phyloP scores from a whole-genome alignment of 2,329 filamentous ascomycete genomes.

The Curvularia eragrostidis region DNA sequence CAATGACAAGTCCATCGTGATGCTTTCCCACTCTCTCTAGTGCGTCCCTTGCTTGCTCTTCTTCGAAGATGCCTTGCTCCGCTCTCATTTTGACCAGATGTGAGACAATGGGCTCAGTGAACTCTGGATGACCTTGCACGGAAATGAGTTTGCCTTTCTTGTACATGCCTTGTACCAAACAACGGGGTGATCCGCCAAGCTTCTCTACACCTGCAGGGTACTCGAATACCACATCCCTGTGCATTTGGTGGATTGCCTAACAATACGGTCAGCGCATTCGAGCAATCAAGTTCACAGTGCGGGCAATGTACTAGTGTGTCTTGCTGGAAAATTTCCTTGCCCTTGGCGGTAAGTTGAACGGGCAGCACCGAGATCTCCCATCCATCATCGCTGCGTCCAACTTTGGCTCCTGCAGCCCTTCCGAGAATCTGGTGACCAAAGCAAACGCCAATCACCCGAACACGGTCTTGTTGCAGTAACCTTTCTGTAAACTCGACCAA shows the following conservation, averaged over 20 bases:
- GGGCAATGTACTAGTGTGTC: slow-evolving; percentile 63
- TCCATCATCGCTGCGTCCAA: slow-evolving; percentile 70
- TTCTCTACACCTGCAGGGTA: slow-evolving; percentile 67
- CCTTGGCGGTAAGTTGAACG: slow-evolving; percentile 70
- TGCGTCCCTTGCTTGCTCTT: slow-evolving; percentile 72
- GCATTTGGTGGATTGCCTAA: slow-evolving; percentile 82
- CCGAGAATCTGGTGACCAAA: slow-evolving; percentile 89
- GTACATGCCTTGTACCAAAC: slow-evolving; percentile 83
- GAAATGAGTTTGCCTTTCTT: slow-evolving; percentile 70
- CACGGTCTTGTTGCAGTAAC: slow-evolving; percentile 65
- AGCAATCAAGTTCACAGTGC: neutral
- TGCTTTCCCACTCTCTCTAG: slow-evolving; percentile 68
- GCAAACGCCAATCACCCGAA: slow-evolving; percentile 80
- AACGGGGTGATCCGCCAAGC: slow-evolving; percentile 70
- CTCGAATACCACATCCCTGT: slow-evolving; percentile 74
- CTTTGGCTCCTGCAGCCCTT: slow-evolving; percentile 71
- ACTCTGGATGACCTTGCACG: slow-evolving; percentile 88
- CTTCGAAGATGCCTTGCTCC: slow-evolving; percentile 70
- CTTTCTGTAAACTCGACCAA: slow-evolving; percentile 72
- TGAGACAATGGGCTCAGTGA: slow-evolving; percentile 72
- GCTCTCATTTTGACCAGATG: slow-evolving; percentile 72
- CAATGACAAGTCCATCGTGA: slow-evolving; percentile 82
- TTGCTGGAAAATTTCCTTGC: slow-evolving; percentile 73
- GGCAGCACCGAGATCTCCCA: slow-evolving; percentile 84
- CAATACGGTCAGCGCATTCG: slow-evolving; percentile 3